These are phyloP conservation scores for Penicillium samsonianum DNA, from an alignment of 495 filamentous ascomycete genomes.

Conservation along the genomic window DNA sequence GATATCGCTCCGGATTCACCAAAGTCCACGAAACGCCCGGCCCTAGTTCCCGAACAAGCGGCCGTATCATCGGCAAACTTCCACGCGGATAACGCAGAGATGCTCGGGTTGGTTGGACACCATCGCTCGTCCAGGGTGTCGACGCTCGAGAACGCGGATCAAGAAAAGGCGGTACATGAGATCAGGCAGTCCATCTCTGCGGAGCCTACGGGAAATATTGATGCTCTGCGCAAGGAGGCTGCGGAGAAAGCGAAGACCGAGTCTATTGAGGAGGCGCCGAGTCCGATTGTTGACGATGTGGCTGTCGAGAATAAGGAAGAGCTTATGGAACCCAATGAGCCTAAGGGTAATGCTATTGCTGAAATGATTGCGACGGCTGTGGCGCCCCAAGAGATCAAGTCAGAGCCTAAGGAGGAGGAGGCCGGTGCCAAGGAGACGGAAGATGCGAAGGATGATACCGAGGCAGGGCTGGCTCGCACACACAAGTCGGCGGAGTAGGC, in stretches of 20 bases:
- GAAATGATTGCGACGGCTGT: constrained; percentile 13
- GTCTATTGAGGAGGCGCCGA: constrained; percentile 25
- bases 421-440: constrained; percentile 10
- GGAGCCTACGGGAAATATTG: constrained; percentile 17
- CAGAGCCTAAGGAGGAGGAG: constrained; percentile 7
- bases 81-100: constrained; percentile 44
- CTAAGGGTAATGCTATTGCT: constrained; percentile 10
- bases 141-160: constrained; percentile 37
- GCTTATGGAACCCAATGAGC: constrained; percentile 16
- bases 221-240: constrained; percentile 34
- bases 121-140: constrained; percentile 49
- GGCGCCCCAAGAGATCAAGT: constrained; percentile 1
- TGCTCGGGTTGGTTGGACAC: constrained; percentile 42
- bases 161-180: constrained; percentile 40
- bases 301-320: constrained; percentile 12
- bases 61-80: constrained; percentile 49
- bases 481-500: constrained; percentile 17
- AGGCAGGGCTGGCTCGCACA: constrained; percentile 8
- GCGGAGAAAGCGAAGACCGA: constrained; percentile 22
- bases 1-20: constrained; percentile 35
- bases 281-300: constrained; percentile 9
- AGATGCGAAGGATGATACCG: constrained; percentile 15
- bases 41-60: constrained; percentile 43
- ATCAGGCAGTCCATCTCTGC: constrained; percentile 43
- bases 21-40: constrained; percentile 33